Evolutionary conservation across 352 stramenopile species (phyloP).

Genomic region (Pythium coloratum): DNA sequence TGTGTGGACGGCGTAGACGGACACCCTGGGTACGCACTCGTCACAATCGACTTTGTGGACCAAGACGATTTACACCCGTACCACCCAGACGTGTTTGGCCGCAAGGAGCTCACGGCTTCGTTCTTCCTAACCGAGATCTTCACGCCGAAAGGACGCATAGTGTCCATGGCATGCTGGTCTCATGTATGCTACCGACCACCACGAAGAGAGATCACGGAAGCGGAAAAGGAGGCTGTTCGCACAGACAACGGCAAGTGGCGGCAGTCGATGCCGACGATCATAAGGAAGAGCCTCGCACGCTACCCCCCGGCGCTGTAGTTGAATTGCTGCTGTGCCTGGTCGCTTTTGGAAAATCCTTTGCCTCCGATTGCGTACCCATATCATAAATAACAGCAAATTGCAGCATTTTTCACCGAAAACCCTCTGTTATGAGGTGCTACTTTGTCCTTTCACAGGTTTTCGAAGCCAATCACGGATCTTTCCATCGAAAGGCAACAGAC

Average conservation of each 20-base stretch:
- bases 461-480: not conserved
- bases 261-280: not conserved
- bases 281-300: not conserved
- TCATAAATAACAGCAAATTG: not conserved
- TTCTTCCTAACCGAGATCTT: not conserved
- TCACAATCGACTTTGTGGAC: not conserved
- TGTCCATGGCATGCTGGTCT: not conserved
- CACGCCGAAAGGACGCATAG: not conserved
- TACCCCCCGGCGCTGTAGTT: not conserved
- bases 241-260: not conserved
- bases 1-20: not conserved
- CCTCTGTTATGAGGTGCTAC: not conserved
- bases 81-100: not conserved
- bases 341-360: no score
- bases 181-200: not conserved
- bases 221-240: not conserved
- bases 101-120: not conserved
- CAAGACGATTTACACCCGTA: not conserved
- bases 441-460: not conserved
- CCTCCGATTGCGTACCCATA: not conserved
- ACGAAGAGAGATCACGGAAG: not conserved
- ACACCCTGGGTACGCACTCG: not conserved
- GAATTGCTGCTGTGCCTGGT: not conserved
- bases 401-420: not conserved
- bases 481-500: conserved; percentile 3